Evolutionary conservation across 805 yeast species (phyloP).

Genomic region (Tetrapisispora arboricola): DNA sequence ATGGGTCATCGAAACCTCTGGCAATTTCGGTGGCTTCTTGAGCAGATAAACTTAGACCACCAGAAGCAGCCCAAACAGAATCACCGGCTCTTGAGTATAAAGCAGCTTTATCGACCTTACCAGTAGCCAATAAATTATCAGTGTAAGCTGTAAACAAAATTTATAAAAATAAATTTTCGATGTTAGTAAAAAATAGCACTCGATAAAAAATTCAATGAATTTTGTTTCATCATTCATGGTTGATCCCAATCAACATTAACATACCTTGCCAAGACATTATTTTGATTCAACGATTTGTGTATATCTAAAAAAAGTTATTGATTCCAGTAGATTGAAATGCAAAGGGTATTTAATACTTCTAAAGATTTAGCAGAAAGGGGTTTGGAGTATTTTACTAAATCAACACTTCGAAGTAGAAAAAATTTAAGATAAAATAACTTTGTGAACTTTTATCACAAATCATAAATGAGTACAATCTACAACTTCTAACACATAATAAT

Average conservation of each 20-base stretch:
- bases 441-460: too few species aligned
- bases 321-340: too few species aligned
- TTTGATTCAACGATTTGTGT: too few species aligned
- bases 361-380: too few species aligned
- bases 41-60: constrained; percentile 51
- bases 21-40: constrained; percentile 68
- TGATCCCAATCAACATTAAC: constrained; percentile 14
- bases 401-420: too few species aligned
- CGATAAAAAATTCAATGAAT: neutral
- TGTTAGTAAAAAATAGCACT: neutral
- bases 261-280: constrained; percentile 41
- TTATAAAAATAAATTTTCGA: neutral
- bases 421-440: too few species aligned
- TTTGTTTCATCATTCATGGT: too few species aligned
- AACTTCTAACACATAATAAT: too few species aligned
- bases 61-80: constrained; percentile 83
- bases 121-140: constrained; percentile 80
- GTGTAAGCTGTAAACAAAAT: constrained; percentile 60
- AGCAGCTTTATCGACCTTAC: constrained; percentile 85
- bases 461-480: too few species aligned
- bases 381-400: too few species aligned
- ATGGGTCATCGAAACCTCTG: constrained; percentile 69
- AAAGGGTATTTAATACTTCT: neutral
- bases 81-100: constrained; percentile 93
- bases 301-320: too few species aligned